Conservation (phyloP, 176 grass and related monocot genomes). For the Cenchrus purpureus region DNA sequence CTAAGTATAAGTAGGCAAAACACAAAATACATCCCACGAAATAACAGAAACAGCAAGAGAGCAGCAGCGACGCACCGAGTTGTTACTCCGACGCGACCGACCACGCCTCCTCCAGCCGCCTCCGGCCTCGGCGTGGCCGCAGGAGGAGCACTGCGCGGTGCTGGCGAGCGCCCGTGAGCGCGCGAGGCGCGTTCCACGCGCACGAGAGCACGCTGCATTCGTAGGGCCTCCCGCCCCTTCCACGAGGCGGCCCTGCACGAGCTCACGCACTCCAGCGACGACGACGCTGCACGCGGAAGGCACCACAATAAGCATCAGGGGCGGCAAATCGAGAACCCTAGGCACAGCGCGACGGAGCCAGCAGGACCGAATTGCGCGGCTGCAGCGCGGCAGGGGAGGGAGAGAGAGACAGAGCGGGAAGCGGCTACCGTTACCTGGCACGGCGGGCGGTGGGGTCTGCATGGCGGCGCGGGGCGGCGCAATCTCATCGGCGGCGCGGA, state of each 20-base stretch:
- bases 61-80: constrained; percentile 52
- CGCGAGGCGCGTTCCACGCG: constrained; percentile 90
- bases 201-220: constrained; percentile 94
- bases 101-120: constrained; percentile 48
- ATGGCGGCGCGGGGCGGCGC: constrained; percentile 44
- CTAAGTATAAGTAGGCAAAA: neutral
- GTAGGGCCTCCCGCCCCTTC: constrained; percentile 60
- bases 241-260: constrained; percentile 62
- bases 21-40: neutral
- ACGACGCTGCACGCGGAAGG: constrained; percentile 33
- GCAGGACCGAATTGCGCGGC: neutral
- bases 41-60: constrained; percentile 18
- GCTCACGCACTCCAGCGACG: constrained; percentile 67
- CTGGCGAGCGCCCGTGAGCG: constrained; percentile 89
- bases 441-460: constrained; percentile 68
- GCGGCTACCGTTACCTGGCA: constrained; percentile 49
- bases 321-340: constrained; percentile 27
- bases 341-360: neutral
- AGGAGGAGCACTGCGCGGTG: constrained; percentile 75
- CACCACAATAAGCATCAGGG: neutral
- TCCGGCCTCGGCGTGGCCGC: constrained; percentile 49
- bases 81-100: constrained; percentile 45
- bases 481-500: constrained; percentile 80
- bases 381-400: neutral
- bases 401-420: neutral